Evolutionary conservation across 106 monocot species (phyloP).

Genomic region (Dactylorhiza incarnata): DNA sequence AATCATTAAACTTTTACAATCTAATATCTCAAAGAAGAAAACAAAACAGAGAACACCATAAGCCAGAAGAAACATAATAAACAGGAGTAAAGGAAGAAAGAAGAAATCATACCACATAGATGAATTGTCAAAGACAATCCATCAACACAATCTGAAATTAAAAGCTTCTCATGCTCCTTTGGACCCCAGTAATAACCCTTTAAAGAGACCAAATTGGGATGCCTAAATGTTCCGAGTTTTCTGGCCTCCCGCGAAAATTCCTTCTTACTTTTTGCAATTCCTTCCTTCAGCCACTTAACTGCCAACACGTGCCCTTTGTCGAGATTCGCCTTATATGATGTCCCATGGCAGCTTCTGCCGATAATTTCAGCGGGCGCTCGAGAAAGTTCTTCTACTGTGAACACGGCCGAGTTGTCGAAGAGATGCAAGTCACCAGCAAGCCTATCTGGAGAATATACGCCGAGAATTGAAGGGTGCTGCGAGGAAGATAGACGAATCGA

Average conservation of each 20-base stretch:
- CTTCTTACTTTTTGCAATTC: conserved; percentile 62
- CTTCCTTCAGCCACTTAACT: conserved; percentile 77
- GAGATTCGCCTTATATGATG: conserved; percentile 64
- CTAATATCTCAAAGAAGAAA: too few species aligned
- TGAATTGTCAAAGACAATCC: conserved; percentile 37
- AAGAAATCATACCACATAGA: conserved; percentile 43
- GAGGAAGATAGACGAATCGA: conserved; percentile 10
- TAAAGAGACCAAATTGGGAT: conserved; percentile 57
- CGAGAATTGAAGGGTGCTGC: conserved; percentile 19
- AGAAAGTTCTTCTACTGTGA: conserved; percentile 69
- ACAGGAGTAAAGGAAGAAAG: conserved; percentile 2
- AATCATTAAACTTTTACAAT: too few species aligned
- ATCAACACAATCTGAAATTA: conserved; percentile 54
- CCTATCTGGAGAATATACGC: conserved; percentile 56
- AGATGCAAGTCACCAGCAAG: conserved; percentile 71
- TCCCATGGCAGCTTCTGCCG: conserved; percentile 80
- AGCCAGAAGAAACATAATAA: not conserved
- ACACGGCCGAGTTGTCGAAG: conserved; percentile 43
- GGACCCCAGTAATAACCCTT: conserved; percentile 79
- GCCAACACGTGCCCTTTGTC: conserved; percentile 43
- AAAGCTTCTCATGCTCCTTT: conserved; percentile 70
- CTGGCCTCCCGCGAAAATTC: conserved; percentile 69
- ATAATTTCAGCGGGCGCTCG: conserved; percentile 74
- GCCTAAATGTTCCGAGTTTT: conserved; percentile 59
- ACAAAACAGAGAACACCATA: too few species aligned